A percentile compares a stretch with the other conserved stretches of the same genome.
These are phyloP conservation scores for Aspergillus sp. DNA, from an alignment of 2,329 filamentous ascomycete species.

Conservation along the genomic window DNA sequence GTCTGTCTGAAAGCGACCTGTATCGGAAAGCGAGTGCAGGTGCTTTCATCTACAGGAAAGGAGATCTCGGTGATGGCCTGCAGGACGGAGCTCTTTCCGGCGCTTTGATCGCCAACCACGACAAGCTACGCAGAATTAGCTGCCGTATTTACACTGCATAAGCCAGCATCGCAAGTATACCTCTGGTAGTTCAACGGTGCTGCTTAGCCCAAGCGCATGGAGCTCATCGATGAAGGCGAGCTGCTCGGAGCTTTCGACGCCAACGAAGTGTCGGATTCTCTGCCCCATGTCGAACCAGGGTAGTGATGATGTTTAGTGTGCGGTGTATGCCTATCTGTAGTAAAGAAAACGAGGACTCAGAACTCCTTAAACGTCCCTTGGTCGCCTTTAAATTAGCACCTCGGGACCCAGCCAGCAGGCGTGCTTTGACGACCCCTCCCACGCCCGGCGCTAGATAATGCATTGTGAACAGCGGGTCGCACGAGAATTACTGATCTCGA, in stretches of 20 bases:
- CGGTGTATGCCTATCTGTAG: too few relatives aligned
- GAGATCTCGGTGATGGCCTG: slow-evolving; percentile 9
- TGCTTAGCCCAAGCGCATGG: slow-evolving; percentile 17
- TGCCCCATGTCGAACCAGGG: background rate
- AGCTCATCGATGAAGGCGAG: slow-evolving; percentile 20
- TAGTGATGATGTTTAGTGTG: too few relatives aligned
- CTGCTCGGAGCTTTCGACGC: slow-evolving; percentile 54
- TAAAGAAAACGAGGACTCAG: too few relatives aligned
- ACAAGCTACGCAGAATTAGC: background rate
- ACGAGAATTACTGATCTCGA: too few relatives aligned
- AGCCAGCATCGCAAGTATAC: background rate
- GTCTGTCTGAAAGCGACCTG: slow-evolving; percentile 11
- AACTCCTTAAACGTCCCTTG: too few relatives aligned
- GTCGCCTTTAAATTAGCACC: too few relatives aligned
- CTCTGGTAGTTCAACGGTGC: slow-evolving; percentile 18
- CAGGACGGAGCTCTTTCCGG: slow-evolving; percentile 14
- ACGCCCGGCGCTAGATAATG: too few relatives aligned
- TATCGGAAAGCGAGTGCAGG: slow-evolving; percentile 8
- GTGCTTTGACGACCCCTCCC: too few relatives aligned
- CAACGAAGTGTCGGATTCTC: slow-evolving; percentile 29
- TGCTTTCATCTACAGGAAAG: slow-evolving; percentile 2
- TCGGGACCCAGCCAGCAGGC: too few relatives aligned
- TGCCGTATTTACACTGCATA: background rate
- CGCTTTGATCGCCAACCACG: slow-evolving; percentile 4
- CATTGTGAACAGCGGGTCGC: too few relatives aligned